Evolutionary conservation across 2,329 filamentous ascomycete genomes (phyloP), one percentile per base, ranked within the genome.

Genomic region (Rutstroemia sp.): DNA sequence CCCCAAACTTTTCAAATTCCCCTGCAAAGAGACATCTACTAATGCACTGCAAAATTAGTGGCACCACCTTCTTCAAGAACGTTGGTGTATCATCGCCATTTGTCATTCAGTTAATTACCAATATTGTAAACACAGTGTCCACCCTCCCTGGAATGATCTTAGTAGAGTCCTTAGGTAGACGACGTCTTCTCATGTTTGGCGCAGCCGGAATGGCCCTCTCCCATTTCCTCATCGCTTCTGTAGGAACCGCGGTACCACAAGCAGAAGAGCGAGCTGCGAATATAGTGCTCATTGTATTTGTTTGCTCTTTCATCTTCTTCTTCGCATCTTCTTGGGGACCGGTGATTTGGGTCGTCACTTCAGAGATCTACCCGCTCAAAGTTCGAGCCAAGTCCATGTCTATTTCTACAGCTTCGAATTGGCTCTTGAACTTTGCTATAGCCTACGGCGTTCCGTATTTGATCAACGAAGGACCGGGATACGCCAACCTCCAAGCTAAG

Each of bases 391-490:
- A 88, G 67, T 83, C 82, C 44, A 88, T 90, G 79, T 88, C 87
- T 1, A 74, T 91, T 9, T 85, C 86, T 9, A 89, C 87, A 5
- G 82, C 87, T 2, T 82, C 87, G 39, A 92, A 92, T 72, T 92
- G 88, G 88, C 69, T 86, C 2, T 73, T 87, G 57, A 92, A 92
- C 71, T 92, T 88, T 68, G 87, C 81, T 46, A 92, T 95, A 60
- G 86, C 87, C 51, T 94, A 90, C 69, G 79, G 83, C 38, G 92
- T 88, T 0, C 89, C 89, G 0, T 94, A 89, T 70, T 82, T 95
- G 74, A 87, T 92, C 25, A 82, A 84, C 60, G 73, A 76, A 30
- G 84, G 86, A 1, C 71, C 75, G 0, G 86, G 86, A 14, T 84
- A 87, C 51, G 85, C 85, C 27, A 81, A 89, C 63, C 77, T 94